A percentile compares a stretch with the other conserved stretches of the same genome.
Conservation (phyloP, 768 basidiomycete species). For the Tephrocybe sp. region DNA sequence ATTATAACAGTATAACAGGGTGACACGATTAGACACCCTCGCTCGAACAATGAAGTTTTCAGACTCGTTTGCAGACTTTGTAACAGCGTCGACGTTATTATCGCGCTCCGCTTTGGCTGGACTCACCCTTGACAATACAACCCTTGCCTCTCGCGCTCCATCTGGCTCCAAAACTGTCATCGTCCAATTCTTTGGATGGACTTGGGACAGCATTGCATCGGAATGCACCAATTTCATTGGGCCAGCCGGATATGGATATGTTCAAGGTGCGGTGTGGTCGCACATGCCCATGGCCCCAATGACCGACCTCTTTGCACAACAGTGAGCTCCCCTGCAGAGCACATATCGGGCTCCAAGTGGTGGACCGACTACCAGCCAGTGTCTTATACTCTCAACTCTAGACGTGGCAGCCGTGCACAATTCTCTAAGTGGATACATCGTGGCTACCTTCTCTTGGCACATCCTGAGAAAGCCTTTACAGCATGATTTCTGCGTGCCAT, state of each 20-base stretch:
- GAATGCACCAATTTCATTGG: constrained; percentile 66
- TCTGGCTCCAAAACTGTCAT: constrained; percentile 45
- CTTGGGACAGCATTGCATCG: constrained; percentile 50
- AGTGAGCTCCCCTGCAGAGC: constrained; percentile 54
- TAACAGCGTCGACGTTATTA: background rate
- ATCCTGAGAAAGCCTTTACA: constrained; percentile 6
- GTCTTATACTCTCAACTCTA: constrained; percentile 59
- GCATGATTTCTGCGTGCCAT: constrained; percentile 53
- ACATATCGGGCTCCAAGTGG: constrained; percentile 57
- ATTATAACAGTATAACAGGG: too few relatives aligned
- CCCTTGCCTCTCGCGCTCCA: constrained; percentile 20
- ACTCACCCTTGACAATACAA: constrained; percentile 5
- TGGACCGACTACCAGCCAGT: constrained; percentile 74
- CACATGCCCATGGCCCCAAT: too few relatives aligned
- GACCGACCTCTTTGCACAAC: background rate
- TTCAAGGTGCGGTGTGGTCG: constrained; percentile 48
- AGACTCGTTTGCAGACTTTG: background rate
- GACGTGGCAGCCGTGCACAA: constrained; percentile 58
- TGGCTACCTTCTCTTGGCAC: constrained; percentile 5
- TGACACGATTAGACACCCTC: background rate
- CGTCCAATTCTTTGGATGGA: constrained; percentile 70
- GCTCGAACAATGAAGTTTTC: constrained; percentile 10
- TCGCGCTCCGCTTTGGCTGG: constrained; percentile 8
- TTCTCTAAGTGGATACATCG: constrained; percentile 35
- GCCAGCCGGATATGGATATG: constrained; percentile 62